These are phyloP conservation scores for Lepidopterella palustris DNA, from an alignment of 495 filamentous ascomycete genomes.

Conservation along the genomic window DNA sequence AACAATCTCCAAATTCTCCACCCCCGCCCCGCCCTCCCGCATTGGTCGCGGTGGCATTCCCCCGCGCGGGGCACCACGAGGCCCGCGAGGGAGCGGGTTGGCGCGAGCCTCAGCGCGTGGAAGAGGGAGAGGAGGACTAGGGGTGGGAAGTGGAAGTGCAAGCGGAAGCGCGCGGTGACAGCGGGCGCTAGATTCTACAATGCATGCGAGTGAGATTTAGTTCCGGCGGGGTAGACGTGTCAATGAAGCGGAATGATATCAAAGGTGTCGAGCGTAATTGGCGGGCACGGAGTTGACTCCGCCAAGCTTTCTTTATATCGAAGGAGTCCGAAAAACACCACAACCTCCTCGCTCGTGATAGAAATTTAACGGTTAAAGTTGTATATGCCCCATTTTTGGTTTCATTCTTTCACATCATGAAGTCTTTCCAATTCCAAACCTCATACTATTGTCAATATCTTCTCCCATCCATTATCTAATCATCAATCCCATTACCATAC, in stretches of 20 bases:
- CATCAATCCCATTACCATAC: not conserved
- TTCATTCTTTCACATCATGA: no score
- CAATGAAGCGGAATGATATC: not conserved
- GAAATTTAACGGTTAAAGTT: no score
- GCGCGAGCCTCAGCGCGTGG: conserved; percentile 29
- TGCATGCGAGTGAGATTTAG: no score
- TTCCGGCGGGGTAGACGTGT: no score
- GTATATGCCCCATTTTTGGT: no score
- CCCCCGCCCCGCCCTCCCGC: conserved; percentile 39
- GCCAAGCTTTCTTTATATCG: not conserved
- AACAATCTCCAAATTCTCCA: conserved; percentile 57
- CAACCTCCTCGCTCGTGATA: no score
- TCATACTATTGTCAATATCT: not conserved
- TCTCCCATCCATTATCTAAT: not conserved
- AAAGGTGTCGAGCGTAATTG: not conserved
- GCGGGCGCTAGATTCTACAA: no score
- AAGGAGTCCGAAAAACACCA: no score
- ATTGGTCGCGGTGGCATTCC: conserved; percentile 22
- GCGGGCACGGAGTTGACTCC: not conserved
- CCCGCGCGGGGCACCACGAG: conserved; percentile 21
- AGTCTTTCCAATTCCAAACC: no score
- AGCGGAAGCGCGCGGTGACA: no score
- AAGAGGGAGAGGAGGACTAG: conserved; percentile 10
- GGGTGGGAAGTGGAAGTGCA: not conserved
- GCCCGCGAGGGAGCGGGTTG: conserved; percentile 26